phyloP scores from a whole-genome alignment of 2,329 filamentous ascomycete species.

The Shiraia sp. region DNA sequence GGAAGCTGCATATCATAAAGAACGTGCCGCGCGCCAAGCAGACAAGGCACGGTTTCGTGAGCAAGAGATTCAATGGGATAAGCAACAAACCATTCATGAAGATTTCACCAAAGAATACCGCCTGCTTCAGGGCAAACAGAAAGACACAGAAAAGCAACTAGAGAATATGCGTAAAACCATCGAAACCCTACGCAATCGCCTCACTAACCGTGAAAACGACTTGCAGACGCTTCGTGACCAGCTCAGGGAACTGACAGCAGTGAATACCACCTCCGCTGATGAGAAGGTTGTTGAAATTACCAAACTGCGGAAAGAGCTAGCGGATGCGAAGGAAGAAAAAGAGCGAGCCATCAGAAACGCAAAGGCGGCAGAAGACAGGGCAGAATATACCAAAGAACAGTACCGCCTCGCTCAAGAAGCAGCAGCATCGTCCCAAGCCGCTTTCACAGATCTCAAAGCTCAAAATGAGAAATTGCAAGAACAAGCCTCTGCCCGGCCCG shows the following conservation, averaged over 20 bases:
- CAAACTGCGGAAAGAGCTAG: constrained; percentile 26
- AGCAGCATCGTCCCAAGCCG: constrained; percentile 11
- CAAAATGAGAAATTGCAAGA: constrained; percentile 17
- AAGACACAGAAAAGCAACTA: constrained; percentile 17
- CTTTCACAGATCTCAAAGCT: constrained; percentile 14
- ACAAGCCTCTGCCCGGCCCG: constrained; percentile 20
- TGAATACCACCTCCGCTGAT: constrained; percentile 25
- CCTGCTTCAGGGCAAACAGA: constrained; percentile 18
- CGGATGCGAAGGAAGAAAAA: constrained; percentile 17
- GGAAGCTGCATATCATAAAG: constrained; percentile 7
- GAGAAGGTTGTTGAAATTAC: constrained; percentile 28
- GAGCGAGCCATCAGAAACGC: constrained; percentile 37
- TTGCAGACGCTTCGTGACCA: constrained; percentile 11
- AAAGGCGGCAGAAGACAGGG: constrained; percentile 46
- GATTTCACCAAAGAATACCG: constrained; percentile 23
- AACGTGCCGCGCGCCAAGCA: constrained; percentile 13
- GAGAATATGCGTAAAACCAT: constrained; percentile 17
- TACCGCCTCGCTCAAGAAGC: constrained; percentile 51
- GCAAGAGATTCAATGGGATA: constrained; percentile 20
- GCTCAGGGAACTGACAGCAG: constrained; percentile 22
- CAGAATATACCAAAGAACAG: constrained; percentile 60
- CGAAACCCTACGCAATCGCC: constrained; percentile 22
- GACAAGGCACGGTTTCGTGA: constrained; percentile 18
- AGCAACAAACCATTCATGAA: constrained; percentile 34
- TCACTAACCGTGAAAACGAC: constrained; percentile 18